These are phyloP conservation scores for Xylaria nigripes DNA, from an alignment of 495 filamentous ascomycete genomes.

Conservation along the genomic window DNA sequence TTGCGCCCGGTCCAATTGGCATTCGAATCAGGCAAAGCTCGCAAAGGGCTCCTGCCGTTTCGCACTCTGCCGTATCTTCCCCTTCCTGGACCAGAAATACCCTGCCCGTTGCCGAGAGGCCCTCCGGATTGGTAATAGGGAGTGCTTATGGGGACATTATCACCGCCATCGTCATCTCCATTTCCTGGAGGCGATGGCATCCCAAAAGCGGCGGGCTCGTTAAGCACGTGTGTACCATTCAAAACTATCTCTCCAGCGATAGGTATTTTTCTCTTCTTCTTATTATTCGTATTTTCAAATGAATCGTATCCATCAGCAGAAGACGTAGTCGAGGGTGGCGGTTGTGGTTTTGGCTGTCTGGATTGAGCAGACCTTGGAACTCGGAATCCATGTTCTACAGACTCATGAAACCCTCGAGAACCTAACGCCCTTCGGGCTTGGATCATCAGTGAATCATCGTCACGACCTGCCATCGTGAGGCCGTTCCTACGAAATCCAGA, in stretches of 20 bases:
- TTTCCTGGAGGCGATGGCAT: constrained; percentile 17
- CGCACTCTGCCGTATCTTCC: constrained; percentile 64
- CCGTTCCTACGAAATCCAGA: constrained; percentile 21
- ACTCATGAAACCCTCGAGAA: constrained; percentile 20
- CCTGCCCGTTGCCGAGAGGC: constrained; percentile 43
- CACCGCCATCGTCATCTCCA: constrained; percentile 24
- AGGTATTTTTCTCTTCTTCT: constrained; percentile 98
- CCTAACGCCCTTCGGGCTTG: constrained; percentile 19
- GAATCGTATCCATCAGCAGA: constrained; percentile 87
- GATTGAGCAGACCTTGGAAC: constrained; percentile 22
- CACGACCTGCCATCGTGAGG: constrained; percentile 26
- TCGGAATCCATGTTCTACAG: constrained; percentile 19
- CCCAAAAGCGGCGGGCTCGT: constrained; percentile 34
- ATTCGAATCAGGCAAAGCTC: constrained; percentile 43
- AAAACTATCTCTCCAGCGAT: constrained; percentile 58
- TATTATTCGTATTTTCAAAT: constrained; percentile 98
- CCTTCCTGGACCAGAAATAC: constrained; percentile 70
- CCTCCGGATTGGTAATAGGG: constrained; percentile 31
- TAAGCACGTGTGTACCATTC: constrained; percentile 45
- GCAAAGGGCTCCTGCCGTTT: constrained; percentile 60
- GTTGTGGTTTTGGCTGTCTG: constrained; percentile 37
- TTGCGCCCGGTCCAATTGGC: constrained; percentile 44
- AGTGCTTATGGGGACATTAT: constrained; percentile 30
- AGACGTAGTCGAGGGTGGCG: constrained; percentile 42
- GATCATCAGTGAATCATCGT: constrained; percentile 30